Evolutionary conservation across 768 basidiomycete genomes (phyloP), one percentile per base, ranked within the genome.

Genomic region (Lactarius psammicola): DNA sequence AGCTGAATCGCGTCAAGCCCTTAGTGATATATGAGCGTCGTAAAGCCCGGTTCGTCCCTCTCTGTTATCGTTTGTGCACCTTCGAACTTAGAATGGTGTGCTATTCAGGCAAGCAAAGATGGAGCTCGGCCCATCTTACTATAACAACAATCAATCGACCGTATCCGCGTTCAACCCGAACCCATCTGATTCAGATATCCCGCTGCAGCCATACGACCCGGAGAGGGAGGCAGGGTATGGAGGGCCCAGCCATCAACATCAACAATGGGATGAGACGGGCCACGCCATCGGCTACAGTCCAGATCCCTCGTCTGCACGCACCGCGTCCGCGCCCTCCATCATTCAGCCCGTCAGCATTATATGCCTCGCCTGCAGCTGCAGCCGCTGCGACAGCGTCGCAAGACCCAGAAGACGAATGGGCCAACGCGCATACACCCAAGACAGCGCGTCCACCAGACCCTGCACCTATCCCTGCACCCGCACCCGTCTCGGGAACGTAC

Each of bases 1-100:
- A 86, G 74, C 91, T 96, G 84, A 84, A 86, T 74, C 77, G 79
- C 60, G 85, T 81, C 40, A 92, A 90, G 71, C 84, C 85, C 5
- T 74, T 77, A 3, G 81, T 92, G n/a, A 85, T 92, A 59, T 84
- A 89, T 64, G 84, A 81, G 13, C 79, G 87, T 44, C 84, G 89
- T 54, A 90, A 91, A 73, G 87, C 87, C 17, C 80, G 89, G 86
- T 89, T 66, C 70, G 74, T 75, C 18, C 38, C 42, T 20, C 11
- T 1, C 1, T 54, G 31, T 23, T 18, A 20, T 34, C 58, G 13
- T 63, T 49, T 20, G 49, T 34, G 49, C 53, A 0, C 33, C 64
- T 66, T 68, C 20, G 20, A 17, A 42, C 67, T 64, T 59, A 57
- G 44, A 54, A 55, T 56, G 26, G 30, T 20, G 11, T 17, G 10